Evolutionary conservation across 2,329 filamentous ascomycete genomes (phyloP).

Genomic region (Diplodia seriata): DNA sequence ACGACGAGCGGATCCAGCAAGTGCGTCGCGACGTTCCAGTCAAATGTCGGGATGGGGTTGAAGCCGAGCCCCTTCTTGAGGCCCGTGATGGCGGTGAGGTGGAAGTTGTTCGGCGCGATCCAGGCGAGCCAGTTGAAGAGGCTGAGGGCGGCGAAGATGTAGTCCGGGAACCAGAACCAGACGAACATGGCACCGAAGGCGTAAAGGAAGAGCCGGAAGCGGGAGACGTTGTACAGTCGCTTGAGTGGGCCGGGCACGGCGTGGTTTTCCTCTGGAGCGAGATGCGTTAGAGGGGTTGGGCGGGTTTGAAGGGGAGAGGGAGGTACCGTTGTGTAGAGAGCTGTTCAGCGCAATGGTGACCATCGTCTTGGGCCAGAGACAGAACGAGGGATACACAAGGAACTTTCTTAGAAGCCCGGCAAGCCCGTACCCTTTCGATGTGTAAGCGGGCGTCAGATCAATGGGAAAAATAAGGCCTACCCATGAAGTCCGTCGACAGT

Average conservation of each 20-base stretch:
- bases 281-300: slow-evolving; percentile 69
- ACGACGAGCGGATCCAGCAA: slow-evolving; percentile 44
- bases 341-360: slow-evolving; percentile 35
- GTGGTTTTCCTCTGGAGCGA: slow-evolving; percentile 56
- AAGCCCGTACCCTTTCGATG: slow-evolving; percentile 33
- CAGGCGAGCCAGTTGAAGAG: slow-evolving; percentile 74
- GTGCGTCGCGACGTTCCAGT: slow-evolving; percentile 65
- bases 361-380: slow-evolving; percentile 35
- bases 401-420: slow-evolving; percentile 43
- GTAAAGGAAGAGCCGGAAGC: slow-evolving; percentile 68
- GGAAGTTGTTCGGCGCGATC: slow-evolving; percentile 69
- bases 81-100: slow-evolving; percentile 77
- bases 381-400: slow-evolving; percentile 37
- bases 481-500: slow-evolving; percentile 70
- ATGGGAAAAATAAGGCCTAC: neutral
- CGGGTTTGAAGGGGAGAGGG: slow-evolving; percentile 68
- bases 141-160: slow-evolving; percentile 71
- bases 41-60: slow-evolving; percentile 72
- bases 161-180: slow-evolving; percentile 58
- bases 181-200: slow-evolving; percentile 60
- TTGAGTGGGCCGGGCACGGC: slow-evolving; percentile 56
- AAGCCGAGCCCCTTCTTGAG: slow-evolving; percentile 71
- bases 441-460: neutral
- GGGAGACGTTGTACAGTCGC: slow-evolving; percentile 70
- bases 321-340: slow-evolving; percentile 66